Base-by-base conservation (phyloP, 768 basidiomycete genomes). In the Leccinum aurantiacum region DNA sequence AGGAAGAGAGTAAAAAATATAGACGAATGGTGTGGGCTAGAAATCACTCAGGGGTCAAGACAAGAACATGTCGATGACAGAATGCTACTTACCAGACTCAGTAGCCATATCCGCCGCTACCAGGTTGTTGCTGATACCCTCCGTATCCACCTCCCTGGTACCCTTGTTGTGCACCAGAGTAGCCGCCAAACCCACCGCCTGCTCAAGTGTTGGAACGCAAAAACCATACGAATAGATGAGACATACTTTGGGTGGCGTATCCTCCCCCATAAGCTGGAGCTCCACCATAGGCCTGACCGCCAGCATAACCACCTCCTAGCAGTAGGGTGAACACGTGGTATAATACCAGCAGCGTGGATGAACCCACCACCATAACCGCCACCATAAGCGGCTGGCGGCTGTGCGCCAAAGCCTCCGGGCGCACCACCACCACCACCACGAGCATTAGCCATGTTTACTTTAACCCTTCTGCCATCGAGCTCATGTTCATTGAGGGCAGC, bases 401-500 rank as follows among this genome's bases (percentile, higher is more conserved):
- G 74, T 2, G 63, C 60, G 53, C 48, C 15, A 25, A 66, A 69
- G 17, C 67, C 69, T 31, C 66, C 69, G 10, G 27, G 13, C 17
- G 19, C 47, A 0, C 84, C 84, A 38, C 82, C 80, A 0, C 84
- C 83, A 56, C 81, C 78, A 4, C 82, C 83, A 76, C 88, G 82
- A 53, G 88, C 85, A 63, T 92, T 91, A 41, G 90, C 89, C 55
- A 90, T 79, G 80, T 96, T 98, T 27, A 88, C 86, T 75, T 93
- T 93, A 72, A 98, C 87, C 61, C 90, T 83, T 65, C 96, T 85
- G 54, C 95, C 95, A 76, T 98, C 96, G 63, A 98, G 86, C 65
- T 96, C 93, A 66, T 89, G 86, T 71, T 97, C 95, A 77, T 98
- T 90, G 73, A 96, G 78, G 46, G 73, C 78, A 49, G 54, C 61